Conservation (phyloP, 176 grass and related monocot genomes). For the Carex cristatella region DNA sequence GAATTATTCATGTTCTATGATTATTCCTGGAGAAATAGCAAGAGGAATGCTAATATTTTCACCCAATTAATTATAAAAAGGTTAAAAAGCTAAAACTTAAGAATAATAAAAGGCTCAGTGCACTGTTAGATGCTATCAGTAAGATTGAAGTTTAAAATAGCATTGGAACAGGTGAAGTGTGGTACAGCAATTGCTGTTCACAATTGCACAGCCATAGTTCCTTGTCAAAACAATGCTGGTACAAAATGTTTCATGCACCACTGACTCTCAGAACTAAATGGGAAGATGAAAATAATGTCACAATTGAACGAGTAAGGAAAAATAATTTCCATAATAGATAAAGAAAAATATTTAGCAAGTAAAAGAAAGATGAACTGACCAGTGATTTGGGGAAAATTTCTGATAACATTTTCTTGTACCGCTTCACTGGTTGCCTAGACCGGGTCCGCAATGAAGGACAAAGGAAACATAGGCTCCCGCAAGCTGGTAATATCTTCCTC, state of each 20-base stretch:
- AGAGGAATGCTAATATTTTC: background rate
- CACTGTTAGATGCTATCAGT: background rate
- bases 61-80: background rate
- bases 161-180: background rate
- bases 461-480: slow-evolving; percentile 74
- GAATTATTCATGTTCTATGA: slow-evolving; percentile 1
- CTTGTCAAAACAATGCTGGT: background rate
- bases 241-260: background rate
- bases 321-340: background rate
- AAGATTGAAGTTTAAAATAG: background rate
- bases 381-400: slow-evolving; percentile 71
- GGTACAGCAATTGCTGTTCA: background rate
- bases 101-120: background rate
- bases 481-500: slow-evolving; percentile 48
- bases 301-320: background rate
- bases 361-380: slow-evolving; percentile 31
- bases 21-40: background rate
- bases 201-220: background rate
- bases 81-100: background rate
- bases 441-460: slow-evolving; percentile 65
- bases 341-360: background rate
- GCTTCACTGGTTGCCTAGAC: slow-evolving; percentile 80
- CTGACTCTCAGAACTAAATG: background rate
- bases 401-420: slow-evolving; percentile 77
- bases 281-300: background rate